phyloP scores from a whole-genome alignment of 306 rosid genomes.

The Leucaena leucocephala region DNA sequence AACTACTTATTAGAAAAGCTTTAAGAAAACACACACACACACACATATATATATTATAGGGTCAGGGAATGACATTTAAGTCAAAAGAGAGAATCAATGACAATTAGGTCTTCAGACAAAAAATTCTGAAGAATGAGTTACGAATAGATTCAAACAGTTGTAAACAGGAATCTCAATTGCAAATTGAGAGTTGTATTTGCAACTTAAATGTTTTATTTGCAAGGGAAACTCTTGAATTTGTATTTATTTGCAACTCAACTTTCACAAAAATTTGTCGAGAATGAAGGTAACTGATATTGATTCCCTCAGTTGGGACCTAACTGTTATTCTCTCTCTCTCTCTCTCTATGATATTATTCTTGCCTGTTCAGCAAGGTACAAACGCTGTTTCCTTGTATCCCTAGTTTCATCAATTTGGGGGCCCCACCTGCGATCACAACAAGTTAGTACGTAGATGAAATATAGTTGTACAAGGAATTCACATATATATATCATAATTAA shows the following conservation, averaged over 20 bases:
- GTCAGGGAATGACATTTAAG: neutral
- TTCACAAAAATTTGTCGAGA: too few relatives aligned
- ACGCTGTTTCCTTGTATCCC: neutral
- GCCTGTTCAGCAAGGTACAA: conserved; percentile 4
- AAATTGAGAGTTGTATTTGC: neutral
- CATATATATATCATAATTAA: neutral
- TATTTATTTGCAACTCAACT: too few relatives aligned
- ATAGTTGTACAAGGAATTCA: neutral
- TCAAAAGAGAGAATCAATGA: neutral
- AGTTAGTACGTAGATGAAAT: neutral
- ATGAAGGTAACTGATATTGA: too few relatives aligned
- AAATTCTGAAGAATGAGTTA: neutral
- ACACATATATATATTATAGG: too few relatives aligned
- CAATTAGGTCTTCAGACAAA: neutral
- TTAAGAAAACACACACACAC: too few relatives aligned
- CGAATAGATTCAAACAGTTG: neutral
- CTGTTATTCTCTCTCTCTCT: neutral
- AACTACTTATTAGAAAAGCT: too few relatives aligned
- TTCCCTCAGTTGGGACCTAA: neutral
- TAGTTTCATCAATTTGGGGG: neutral
- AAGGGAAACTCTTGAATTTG: neutral
- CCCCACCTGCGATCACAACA: conserved; percentile 7
- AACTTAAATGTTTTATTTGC: neutral
- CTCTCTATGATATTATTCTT: neutral
- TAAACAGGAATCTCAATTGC: neutral